Evolutionary conservation across 805 yeast species (phyloP), one percentile per base, ranked within the genome.

Genomic region (Ogataea degrootiae): DNA sequence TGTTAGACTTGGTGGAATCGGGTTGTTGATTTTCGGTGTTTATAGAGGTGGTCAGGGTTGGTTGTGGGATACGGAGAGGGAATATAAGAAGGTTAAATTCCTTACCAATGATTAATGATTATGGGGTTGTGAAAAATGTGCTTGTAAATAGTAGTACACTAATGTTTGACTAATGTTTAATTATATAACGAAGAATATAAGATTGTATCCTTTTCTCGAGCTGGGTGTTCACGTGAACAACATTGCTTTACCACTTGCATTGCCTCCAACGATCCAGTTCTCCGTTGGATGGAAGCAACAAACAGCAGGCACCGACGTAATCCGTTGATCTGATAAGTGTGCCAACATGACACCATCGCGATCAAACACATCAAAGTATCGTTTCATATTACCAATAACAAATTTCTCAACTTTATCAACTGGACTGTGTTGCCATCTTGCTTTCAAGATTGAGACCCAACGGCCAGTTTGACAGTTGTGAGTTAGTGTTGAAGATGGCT

Each of bases 391-490:
- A 12, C 87, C 98, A 57, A 92, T 92, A 16, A 85, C 87, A 66
- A 94, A 89, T 59, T 92, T 90, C 53, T 90, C 86, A 31, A 78
- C 72, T 0, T 82, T 79, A 60, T 89, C 96, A 6, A 56, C 61
- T 0, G 96, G 95, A 33, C 74, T 68, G 2, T 67, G 64, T 51
- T 94, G 97, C 95, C 97, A 92, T 59, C 82, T 77, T 0, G 97
- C 82, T 57, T 92, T 89, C 48, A 92, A 69, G 41, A 92, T 92
- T 1, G 96, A 83, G 0, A 94, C 96, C 99, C 99, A 92, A 54
- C 96, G 74, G 0, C 99, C 99, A 0, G 97, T 86, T 65, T 92
- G 96, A 68, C 99, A 94, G 60, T 94, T 94, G 62, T 94, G 99
- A 47, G 78, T 79, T 43, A 92, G 72, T 9, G 80, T 79, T 26